phyloP scores from a whole-genome alignment of 305 asterid genomes.

The Fraxinus greggii region DNA sequence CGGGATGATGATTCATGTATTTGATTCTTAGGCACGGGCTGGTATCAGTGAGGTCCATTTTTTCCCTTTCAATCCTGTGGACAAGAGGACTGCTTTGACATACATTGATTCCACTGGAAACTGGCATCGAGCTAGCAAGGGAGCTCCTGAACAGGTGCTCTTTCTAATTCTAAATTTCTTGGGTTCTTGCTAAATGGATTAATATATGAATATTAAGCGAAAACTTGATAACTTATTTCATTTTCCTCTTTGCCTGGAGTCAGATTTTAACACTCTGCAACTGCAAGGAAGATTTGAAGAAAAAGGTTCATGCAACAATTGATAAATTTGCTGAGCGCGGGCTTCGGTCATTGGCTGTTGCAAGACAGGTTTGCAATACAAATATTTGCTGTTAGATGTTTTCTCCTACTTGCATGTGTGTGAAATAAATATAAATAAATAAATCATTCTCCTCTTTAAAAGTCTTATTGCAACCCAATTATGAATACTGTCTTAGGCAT shows the following conservation, averaged over 20 bases:
- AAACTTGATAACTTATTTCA: background rate
- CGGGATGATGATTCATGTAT: background rate
- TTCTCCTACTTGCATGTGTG: background rate
- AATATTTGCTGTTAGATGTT: background rate
- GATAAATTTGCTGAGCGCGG: slow-evolving; percentile 59
- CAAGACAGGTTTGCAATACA: slow-evolving; percentile 39
- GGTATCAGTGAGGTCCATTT: slow-evolving; percentile 54
- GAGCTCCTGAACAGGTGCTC: slow-evolving; percentile 55
- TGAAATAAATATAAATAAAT: background rate
- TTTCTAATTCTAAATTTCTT: slow-evolving; percentile 12
- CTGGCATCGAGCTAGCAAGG: slow-evolving; percentile 57
- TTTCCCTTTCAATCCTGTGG: slow-evolving; percentile 53
- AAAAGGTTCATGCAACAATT: slow-evolving; percentile 43
- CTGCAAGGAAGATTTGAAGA: slow-evolving; percentile 50
- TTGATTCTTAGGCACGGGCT: slow-evolving; percentile 34
- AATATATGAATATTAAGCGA: background rate
- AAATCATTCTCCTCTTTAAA: background rate
- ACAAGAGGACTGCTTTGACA: slow-evolving; percentile 54
- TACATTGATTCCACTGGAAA: slow-evolving; percentile 39
- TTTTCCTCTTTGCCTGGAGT: background rate
- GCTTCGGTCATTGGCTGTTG: slow-evolving; percentile 56
- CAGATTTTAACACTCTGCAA: slow-evolving; percentile 56
- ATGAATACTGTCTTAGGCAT: background rate
- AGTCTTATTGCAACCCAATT: background rate
- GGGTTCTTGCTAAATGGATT: background rate